These are phyloP conservation scores for Schwanniomyces sp. DNA, from an alignment of 805 yeast genomes.

Conservation along the genomic window DNA sequence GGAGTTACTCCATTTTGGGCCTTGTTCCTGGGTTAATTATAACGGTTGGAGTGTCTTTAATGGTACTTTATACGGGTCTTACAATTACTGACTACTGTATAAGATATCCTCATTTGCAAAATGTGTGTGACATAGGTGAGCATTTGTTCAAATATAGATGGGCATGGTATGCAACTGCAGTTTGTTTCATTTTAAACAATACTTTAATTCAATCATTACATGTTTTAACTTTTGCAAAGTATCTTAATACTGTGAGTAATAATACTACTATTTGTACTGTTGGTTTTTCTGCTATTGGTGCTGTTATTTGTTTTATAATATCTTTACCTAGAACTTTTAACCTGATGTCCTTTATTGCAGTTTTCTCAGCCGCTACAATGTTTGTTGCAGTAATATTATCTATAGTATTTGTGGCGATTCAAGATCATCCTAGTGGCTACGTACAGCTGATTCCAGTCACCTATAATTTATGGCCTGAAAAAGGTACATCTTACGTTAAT, in stretches of 20 bases:
- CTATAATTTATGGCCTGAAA: constrained; percentile 49
- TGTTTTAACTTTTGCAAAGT: constrained; percentile 59
- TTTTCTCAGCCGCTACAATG: constrained; percentile 58
- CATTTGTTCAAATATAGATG: constrained; percentile 46
- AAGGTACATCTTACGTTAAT: constrained; percentile 52
- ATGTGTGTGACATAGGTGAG: constrained; percentile 61
- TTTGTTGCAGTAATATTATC: constrained; percentile 54
- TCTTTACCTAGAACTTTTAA: constrained; percentile 60
- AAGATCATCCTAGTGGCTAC: constrained; percentile 47
- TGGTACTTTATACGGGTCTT: constrained; percentile 57
- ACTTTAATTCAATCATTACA: constrained; percentile 59
- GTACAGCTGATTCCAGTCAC: constrained; percentile 36
- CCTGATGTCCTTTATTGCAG: constrained; percentile 49
- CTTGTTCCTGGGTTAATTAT: constrained; percentile 57
- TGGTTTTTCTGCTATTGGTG: constrained; percentile 50
- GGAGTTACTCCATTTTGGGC: constrained; percentile 62
- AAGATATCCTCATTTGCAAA: constrained; percentile 49
- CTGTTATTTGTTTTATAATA: constrained; percentile 48
- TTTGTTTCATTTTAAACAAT: constrained; percentile 54
- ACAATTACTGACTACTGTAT: constrained; percentile 55
- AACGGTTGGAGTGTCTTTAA: constrained; percentile 50
- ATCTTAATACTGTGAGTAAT: constrained; percentile 52
- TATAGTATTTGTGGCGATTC: constrained; percentile 54
- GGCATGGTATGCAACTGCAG: constrained; percentile 60
- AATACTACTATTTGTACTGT: constrained; percentile 52